Conservation (phyloP, 148 eudicot species). For the Rhododendron vialii region DNA sequence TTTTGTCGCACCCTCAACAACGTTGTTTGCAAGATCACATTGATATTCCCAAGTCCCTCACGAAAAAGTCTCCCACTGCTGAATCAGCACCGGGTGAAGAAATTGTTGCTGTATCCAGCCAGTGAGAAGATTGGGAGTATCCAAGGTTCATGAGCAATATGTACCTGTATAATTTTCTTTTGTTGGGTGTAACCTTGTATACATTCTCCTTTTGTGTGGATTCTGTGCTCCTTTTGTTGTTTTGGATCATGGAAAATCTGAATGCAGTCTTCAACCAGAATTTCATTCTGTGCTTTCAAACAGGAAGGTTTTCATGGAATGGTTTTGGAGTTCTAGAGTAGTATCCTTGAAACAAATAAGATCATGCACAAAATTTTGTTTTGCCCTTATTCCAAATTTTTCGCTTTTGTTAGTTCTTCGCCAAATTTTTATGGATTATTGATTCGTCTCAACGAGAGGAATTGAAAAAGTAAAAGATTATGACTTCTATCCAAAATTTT, state of each 20-base stretch:
- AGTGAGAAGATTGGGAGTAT: slow-evolving; percentile 22
- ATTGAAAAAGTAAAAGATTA: too few relatives aligned
- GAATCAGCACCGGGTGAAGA: slow-evolving; percentile 49
- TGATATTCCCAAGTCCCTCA: slow-evolving; percentile 61
- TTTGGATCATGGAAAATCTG: background rate
- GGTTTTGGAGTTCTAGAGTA: background rate
- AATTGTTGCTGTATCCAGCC: slow-evolving; percentile 41
- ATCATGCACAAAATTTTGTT: background rate
- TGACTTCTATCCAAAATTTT: too few relatives aligned
- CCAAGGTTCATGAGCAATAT: background rate
- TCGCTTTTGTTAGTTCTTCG: background rate
- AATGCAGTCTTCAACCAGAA: background rate
- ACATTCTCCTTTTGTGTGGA: background rate
- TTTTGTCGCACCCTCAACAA: slow-evolving; percentile 88
- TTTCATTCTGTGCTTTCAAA: background rate
- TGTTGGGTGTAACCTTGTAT: background rate
- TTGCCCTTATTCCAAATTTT: too few relatives aligned
- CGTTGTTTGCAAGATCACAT: slow-evolving; percentile 81
- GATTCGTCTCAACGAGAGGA: too few relatives aligned
- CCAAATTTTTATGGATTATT: too few relatives aligned
- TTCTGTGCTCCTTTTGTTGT: background rate
- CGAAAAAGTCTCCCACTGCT: slow-evolving; percentile 46
- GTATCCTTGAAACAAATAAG: background rate
- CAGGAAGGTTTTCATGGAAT: background rate
- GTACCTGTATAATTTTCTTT: background rate